Conservation (phyloP, 129 eudicot species). For the Logfia minima region DNA sequence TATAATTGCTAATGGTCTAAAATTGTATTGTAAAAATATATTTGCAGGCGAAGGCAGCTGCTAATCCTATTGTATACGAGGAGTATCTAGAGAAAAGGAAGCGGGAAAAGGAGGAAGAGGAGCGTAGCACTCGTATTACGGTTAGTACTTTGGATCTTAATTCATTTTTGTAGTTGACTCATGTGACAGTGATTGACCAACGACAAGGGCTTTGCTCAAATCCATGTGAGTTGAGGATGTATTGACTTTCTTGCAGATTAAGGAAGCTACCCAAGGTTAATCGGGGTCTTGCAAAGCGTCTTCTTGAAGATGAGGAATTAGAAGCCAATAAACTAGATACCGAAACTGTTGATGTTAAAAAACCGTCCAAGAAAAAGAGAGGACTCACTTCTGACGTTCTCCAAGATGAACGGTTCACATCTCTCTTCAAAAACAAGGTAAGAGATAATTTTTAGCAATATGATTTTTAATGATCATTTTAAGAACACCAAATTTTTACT, state of each 20-base stretch:
- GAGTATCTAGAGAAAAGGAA: slow-evolving; percentile 69
- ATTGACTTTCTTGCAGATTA: slow-evolving; percentile 51
- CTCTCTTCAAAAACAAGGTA: slow-evolving; percentile 61
- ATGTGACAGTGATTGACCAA: not conserved
- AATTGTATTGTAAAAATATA: slow-evolving; percentile 6
- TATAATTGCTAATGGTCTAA: not conserved
- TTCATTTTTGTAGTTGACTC: not conserved
- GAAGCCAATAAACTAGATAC: slow-evolving; percentile 46
- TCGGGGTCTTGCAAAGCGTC: slow-evolving; percentile 51
- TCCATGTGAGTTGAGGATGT: not conserved
- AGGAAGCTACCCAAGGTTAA: slow-evolving; percentile 85
- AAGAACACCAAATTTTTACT: not conserved
- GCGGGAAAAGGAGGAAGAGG: slow-evolving; percentile 61
- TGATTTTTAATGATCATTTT: not conserved
- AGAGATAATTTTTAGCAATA: not conserved
- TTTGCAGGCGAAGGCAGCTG: slow-evolving; percentile 75
- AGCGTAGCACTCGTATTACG: slow-evolving; percentile 71
- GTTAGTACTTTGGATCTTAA: slow-evolving; percentile 39
- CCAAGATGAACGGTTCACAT: slow-evolving; percentile 59
- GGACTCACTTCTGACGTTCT: slow-evolving; percentile 66
- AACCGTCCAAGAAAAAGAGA: slow-evolving; percentile 77
- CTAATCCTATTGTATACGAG: slow-evolving; percentile 83
- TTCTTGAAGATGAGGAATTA: slow-evolving; percentile 69
- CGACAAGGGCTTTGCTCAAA: slow-evolving; percentile 4
- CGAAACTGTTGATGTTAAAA: slow-evolving; percentile 51